Base-by-base conservation (phyloP, 345 rosid genomes). In the Lepidium sativum region DNA sequence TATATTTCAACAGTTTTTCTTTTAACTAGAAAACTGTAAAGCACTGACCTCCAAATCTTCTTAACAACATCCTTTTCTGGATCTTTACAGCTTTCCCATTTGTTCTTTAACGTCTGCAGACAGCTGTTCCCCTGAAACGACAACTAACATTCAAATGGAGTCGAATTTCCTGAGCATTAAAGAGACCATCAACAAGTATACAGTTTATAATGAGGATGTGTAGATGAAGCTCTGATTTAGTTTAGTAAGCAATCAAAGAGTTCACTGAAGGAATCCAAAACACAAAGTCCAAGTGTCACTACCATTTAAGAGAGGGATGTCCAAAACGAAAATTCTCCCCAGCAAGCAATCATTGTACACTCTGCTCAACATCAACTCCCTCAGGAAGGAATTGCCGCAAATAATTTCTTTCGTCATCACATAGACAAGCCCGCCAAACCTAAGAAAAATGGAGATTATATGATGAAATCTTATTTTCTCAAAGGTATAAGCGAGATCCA, bases 291-390 rank as follows among this genome's bases (percentile, higher is more conserved):
- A 71, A 27, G 34, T 29, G 57, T 50, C 54, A 78, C 95, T 84
- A 75, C 99, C 99, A 94, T 70, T 83, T 79, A 60, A 80, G 75
- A 54, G 67, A 79, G 70, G 91, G 96, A 77, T 84, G 90, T 67
- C 96, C 96, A 62, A 90, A 90, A 71, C 84, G 86, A 39, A 90
- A 81, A 81, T 85, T 85, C 16, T 88, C 86, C 69, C 91, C 96
- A 12, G 77, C 74, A 75, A 88, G 84, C 79, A 94, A 71, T 25
- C 80, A 61, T 60, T 78, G 77, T 63, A 88, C 83, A 63, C 77
- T 75, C 72, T 86, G 78, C 65, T 80, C 96, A 37, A 75, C 70
- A 54, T 79, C 86, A 49, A 70, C 44, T 60, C 81, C 95, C 31
- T 52, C 53, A n/a, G 99, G 99, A 55, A 94, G 92, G 77, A 88